Conservation (phyloP, 1,284 basidiomycete species). For the Papiliotrema nemorosa region DNA sequence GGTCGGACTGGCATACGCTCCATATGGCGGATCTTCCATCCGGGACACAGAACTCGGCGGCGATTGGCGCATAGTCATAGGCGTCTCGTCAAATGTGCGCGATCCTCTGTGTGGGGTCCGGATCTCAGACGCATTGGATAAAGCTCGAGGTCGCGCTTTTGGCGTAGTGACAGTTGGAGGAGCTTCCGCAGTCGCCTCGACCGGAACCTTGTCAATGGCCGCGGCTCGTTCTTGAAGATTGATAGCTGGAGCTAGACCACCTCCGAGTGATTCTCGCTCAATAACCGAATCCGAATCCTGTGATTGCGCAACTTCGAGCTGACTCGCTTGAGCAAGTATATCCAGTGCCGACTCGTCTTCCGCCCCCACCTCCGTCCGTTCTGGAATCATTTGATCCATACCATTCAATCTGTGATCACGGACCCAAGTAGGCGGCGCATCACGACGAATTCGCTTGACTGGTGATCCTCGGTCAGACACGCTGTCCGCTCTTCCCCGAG, state of each 20-base stretch:
- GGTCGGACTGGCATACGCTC: slow-evolving; percentile 33
- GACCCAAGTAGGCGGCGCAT: neutral
- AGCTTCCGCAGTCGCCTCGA: slow-evolving; percentile 12
- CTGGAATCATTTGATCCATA: neutral
- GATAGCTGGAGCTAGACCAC: slow-evolving; percentile 35
- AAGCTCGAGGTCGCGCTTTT: slow-evolving; percentile 16
- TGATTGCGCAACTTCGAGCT: slow-evolving; percentile 27
- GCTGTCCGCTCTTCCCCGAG: slow-evolving; percentile 18
- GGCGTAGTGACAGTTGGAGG: slow-evolving; percentile 12
- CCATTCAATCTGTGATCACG: neutral
- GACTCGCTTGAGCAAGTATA: slow-evolving; percentile 40
- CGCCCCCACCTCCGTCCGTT: neutral
- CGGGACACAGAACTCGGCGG: slow-evolving; percentile 7
- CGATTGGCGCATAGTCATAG: neutral
- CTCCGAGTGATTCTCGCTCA: neutral
- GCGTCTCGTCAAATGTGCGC: slow-evolving; percentile 1
- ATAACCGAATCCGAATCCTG: neutral
- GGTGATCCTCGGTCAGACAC: slow-evolving; percentile 27
- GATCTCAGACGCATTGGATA: slow-evolving; percentile 17
- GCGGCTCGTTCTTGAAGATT: slow-evolving; percentile 23
- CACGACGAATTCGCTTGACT: slow-evolving; percentile 19
- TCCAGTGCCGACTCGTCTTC: slow-evolving; percentile 29
- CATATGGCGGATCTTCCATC: slow-evolving; percentile 5
- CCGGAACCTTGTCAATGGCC: neutral
- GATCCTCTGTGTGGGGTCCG: slow-evolving; percentile 20